Evolutionary conservation across 2,329 filamentous ascomycete genomes (phyloP), one percentile per base, ranked within the genome.

Genomic region (Chaetoscypha palmicola): DNA sequence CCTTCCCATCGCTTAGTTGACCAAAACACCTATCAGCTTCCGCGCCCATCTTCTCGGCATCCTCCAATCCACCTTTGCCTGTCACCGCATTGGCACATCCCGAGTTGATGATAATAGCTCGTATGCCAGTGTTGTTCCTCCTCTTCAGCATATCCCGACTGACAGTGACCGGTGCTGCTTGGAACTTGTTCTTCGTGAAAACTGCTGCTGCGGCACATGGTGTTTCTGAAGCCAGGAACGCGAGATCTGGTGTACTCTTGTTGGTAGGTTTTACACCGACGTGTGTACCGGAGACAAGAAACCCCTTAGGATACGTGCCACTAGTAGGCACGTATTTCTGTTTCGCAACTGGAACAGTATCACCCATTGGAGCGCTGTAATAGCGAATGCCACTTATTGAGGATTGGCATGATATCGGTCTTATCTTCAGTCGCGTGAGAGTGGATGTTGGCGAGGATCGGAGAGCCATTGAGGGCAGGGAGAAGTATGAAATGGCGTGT

Each of bases 81-180:
- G 92, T 98, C 26, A 98, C 92, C 9, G 92, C 92, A 68, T 98
- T 98, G 48, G 92, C 92, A 60, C 91, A 96, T 45, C 92, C 92
- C 10, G 90, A 94, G 67, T 98, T 98, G 66, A 96, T 81, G 43
- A 98, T 77, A 20, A 98, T 81, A 41, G 85, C 85, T 48, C 83
- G 76, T 44, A 97, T 75, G 1, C 84, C 86, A 10, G 74, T 64
- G 46, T 87, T 85, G 37, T 73, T 69, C 54, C 79, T 77, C 52
- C 71, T 72, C 62, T 79, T 72, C 26, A 95, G 68, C 48, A 90
- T 77, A 45, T 83, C 73, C 51, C 81, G 75, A 64, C 85, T 91
- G 49, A 94, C 85, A 22, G 86, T 88, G 34, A 98, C 91, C 4
- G 92, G 92, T 9, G 92, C 92, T 14, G 92, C 92, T 67, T 96